Evolutionary conservation across 1,139 yeast genomes (phyloP).

Genomic region (Kodamaea sp.): DNA sequence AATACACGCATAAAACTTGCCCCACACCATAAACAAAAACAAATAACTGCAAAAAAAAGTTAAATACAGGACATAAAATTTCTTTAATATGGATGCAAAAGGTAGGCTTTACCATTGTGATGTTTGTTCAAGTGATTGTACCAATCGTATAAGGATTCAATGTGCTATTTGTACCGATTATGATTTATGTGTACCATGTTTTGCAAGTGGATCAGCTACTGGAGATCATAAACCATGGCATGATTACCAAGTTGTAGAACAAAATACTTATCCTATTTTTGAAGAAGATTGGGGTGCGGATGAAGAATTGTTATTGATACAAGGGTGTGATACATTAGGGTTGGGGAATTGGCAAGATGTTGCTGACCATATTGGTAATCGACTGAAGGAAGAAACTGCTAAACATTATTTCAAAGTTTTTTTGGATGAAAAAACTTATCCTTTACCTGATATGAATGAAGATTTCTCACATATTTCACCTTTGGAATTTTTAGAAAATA

Average conservation of each 20-base stretch:
- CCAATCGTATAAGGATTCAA: slow-evolving; percentile 81
- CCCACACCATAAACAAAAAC: not conserved
- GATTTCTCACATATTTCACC: slow-evolving; percentile 63
- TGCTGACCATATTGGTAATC: slow-evolving; percentile 89
- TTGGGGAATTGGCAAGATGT: slow-evolving; percentile 97
- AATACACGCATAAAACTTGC: no score
- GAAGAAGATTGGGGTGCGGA: slow-evolving; percentile 97
- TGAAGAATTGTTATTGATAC: slow-evolving; percentile 82
- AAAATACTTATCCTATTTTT: slow-evolving; percentile 90
- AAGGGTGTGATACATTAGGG: slow-evolving; percentile 89
- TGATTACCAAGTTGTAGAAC: slow-evolving; percentile 87
- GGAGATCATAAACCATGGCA: slow-evolving; percentile 94
- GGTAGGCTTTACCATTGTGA: slow-evolving; percentile 79
- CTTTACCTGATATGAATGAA: slow-evolving; percentile 75
- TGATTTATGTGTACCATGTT: slow-evolving; percentile 95
- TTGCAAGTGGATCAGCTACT: slow-evolving; percentile 75
- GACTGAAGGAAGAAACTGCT: slow-evolving; percentile 88
- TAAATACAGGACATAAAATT: not conserved
- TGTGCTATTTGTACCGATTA: slow-evolving; percentile 94
- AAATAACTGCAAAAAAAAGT: not conserved
- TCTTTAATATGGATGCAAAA: slow-evolving; percentile 22
- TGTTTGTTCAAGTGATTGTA: slow-evolving; percentile 91
- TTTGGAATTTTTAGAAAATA: slow-evolving; percentile 61
- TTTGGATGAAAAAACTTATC: slow-evolving; percentile 67
- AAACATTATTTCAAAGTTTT: slow-evolving; percentile 74